Evolutionary conservation across 345 rosid species (phyloP), one percentile per base, ranked within the genome.

Genomic region (Theobroma cacao): DNA sequence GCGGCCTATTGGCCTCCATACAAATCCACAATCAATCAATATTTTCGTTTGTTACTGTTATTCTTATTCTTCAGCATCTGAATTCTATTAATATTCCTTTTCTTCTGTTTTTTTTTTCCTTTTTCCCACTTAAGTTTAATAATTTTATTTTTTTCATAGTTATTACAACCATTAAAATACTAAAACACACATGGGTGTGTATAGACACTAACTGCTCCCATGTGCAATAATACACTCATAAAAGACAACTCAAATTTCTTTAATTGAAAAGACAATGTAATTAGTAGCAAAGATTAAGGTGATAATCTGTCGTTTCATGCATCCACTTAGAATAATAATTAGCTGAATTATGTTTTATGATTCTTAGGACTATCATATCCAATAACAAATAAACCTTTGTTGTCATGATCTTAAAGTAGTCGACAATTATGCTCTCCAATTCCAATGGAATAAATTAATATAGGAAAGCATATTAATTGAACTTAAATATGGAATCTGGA

Each of bases 201-300:
- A 40, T 22, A 38, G 71, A 38, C 47, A 34, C 1, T 40, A 66
- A 36, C 34, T 53, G 4, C 53, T 9, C 34, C 64, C 76, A 73
- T 73, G 76, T 73, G 76, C 76, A 73, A 73, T 73, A 56, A 73
- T 36, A 73, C 65, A 53, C 47, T 22, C 50, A 22, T 24, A 36
- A 40, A 74, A 24, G 48, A 72, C 45, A 34, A 3, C 11, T 13
- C 14, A 17, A 4, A 1, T 11, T 22, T 73, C n/a, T 38, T 17
- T 56, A 34, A 53, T 34, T 73, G 38, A 56, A 56, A 73, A 38
- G 64, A 55, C 3, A 56, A 40, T 22, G 45, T 30, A 47, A 69
- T 69, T 47, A 73, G 65, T 34, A 73, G 52, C 38, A 73, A 33
- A 22, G 24, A 56, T 73, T 55, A 73, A 73, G 76, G 64, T 73